Evolutionary conservation across 2,329 filamentous ascomycete species (phyloP).

Genomic region (Rugonectria rugulosa): DNA sequence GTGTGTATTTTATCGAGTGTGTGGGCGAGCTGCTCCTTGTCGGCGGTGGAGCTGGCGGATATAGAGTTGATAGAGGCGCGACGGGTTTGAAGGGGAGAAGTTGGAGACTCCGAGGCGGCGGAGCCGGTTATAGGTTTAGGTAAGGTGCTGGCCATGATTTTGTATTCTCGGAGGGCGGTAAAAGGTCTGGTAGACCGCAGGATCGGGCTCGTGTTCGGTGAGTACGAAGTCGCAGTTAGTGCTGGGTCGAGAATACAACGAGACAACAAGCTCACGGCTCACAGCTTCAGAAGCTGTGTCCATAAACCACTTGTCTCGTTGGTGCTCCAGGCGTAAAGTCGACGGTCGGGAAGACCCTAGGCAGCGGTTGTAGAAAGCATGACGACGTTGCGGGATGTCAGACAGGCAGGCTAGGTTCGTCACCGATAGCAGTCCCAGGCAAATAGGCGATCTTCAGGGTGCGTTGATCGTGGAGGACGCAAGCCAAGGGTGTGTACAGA

Average conservation of each 20-base stretch:
- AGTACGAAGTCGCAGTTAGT: constrained; percentile 6
- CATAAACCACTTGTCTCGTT: constrained; percentile 19
- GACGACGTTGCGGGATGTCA: constrained; percentile 22
- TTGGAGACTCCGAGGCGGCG: constrained; percentile 35
- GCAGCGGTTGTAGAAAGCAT: constrained; percentile 30
- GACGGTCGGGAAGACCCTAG: constrained; percentile 22
- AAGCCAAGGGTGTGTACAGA: constrained; percentile 13
- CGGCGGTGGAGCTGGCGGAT: constrained; percentile 52
- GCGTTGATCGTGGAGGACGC: constrained; percentile 35
- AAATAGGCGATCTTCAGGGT: constrained; percentile 35
- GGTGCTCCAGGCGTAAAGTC: constrained; percentile 22
- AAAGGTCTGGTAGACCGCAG: background rate
- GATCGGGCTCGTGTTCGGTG: constrained; percentile 6
- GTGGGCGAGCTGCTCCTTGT: constrained; percentile 78
- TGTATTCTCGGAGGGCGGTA: constrained; percentile 6
- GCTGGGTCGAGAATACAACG: constrained; percentile 9
- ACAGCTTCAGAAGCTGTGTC: constrained; percentile 11
- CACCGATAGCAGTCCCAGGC: constrained; percentile 23
- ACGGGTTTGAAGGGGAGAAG: constrained; percentile 45
- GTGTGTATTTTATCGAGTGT: constrained; percentile 88
- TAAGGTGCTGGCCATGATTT: constrained; percentile 37
- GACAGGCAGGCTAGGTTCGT: constrained; percentile 20
- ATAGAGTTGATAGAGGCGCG: constrained; percentile 52
- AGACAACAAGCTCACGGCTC: constrained; percentile 9
- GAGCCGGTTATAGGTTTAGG: constrained; percentile 42